These are phyloP conservation scores for Spencermartinsiella europaea DNA, from an alignment of 805 yeast species.

Conservation along the genomic window DNA sequence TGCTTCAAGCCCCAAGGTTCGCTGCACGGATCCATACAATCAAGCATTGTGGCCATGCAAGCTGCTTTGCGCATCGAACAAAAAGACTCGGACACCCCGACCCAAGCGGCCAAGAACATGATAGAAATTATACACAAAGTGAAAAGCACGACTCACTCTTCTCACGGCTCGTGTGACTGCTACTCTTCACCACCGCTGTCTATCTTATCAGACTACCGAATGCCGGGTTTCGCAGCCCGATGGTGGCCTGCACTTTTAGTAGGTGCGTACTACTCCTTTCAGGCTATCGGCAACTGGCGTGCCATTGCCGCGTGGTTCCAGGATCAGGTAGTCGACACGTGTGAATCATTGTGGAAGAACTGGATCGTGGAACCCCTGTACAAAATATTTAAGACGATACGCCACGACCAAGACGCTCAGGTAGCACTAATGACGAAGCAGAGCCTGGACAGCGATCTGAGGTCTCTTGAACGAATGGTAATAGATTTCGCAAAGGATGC, in stretches of 20 bases:
- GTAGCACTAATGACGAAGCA: slow-evolving; percentile 76
- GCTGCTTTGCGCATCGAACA: neutral
- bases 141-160: neutral
- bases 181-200: neutral
- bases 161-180: slow-evolving; percentile 1
- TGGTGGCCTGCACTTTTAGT: slow-evolving; percentile 61
- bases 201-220: slow-evolving; percentile 5
- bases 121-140: neutral
- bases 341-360: slow-evolving; percentile 61
- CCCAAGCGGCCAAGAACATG: neutral
- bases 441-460: slow-evolving; percentile 70
- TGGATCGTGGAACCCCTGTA: slow-evolving; percentile 79
- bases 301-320: slow-evolving; percentile 53
- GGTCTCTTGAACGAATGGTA: slow-evolving; percentile 84
- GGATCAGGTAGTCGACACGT: slow-evolving; percentile 58
- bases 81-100: neutral
- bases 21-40: neutral
- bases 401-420: slow-evolving; percentile 71
- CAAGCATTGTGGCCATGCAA: neutral
- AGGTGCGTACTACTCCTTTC: slow-evolving; percentile 16
- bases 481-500: slow-evolving; percentile 54
- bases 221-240: slow-evolving; percentile 33
- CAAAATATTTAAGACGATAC: slow-evolving; percentile 70
- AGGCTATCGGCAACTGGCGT: slow-evolving; percentile 46
- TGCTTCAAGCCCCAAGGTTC: slow-evolving; percentile 1